Base-by-base conservation (phyloP, 2,329 filamentous ascomycete genomes). In the Leptographium galeiforme region DNA sequence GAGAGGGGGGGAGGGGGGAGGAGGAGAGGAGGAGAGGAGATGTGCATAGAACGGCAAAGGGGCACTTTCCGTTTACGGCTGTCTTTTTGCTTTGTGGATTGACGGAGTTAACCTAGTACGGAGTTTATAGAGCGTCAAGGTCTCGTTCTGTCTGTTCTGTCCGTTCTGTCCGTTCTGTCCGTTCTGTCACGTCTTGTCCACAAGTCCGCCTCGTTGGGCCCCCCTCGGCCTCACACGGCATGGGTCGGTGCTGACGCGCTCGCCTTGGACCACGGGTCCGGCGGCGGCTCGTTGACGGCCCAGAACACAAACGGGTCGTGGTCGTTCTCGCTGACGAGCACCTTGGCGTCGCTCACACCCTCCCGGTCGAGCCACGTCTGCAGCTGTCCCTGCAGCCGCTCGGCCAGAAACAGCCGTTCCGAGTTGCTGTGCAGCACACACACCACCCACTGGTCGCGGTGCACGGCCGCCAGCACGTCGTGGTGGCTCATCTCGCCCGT, bases 401-500 rank as follows among this genome's bases (percentile, higher is more conserved):
- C 75, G 55, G 76, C 76, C 61, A 98, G 68, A 64, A 91, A 98
- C 0, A 81, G 84, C 39, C 93, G 74, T 72, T 98, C 93, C 0
- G 87, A 93, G 67, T 97, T 97, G 61, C 86, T 91, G 67, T 98
- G 93, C 62, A 95, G 95, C 48, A 95, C 76, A 43, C 84, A 85
- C 51, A 97, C 79, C 1, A 97, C 87, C 53, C 82, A 85, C 58
- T 84, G 84, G 1, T 90, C 90, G 55, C 83, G 79, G 71, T 96
- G 90, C 33, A 87, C 88, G 1, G 89, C 88, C 41, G 86, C 81
- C 55, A 98, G 76, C 4, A 91, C 89, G 58, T 93, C 89, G 65
- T 98, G 93, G 65, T 98, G 93, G 62, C 81, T 87, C 74, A 97
- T 79, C 71, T 98, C 93, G 2, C 93, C 93, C 0, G 89, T 97